phyloP scores from a whole-genome alignment of 2,329 filamentous ascomycete species.

The Dactylellina sp. region DNA sequence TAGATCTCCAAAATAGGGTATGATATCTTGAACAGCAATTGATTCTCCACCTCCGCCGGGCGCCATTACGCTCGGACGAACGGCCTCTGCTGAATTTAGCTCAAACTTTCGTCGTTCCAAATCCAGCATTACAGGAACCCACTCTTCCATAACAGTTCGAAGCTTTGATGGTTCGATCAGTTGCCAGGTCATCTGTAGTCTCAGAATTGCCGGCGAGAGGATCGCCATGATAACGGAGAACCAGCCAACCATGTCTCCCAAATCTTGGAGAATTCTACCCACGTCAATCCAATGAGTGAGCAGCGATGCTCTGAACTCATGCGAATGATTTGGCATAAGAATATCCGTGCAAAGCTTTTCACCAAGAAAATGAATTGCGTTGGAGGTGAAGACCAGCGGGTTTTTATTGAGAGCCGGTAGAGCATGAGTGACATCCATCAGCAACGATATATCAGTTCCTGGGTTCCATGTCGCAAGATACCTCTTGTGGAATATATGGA shows the following conservation, averaged over 20 bases:
- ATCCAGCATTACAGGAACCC: conserved; percentile 60
- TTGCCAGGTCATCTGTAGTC: conserved; percentile 61
- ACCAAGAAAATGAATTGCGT: conserved; percentile 60
- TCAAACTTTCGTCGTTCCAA: conserved; percentile 60
- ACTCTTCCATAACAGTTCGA: conserved; percentile 58
- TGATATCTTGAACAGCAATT: conserved; percentile 59
- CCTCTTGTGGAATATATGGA: conserved; percentile 61
- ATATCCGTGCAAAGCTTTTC: conserved; percentile 60
- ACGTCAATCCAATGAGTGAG: conserved; percentile 61
- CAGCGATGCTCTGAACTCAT: conserved; percentile 59
- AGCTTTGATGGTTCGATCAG: conserved; percentile 58
- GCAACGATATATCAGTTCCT: conserved; percentile 60
- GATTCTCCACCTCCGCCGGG: conserved; percentile 59
- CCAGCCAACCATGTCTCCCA: conserved; percentile 61
- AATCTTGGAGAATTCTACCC: conserved; percentile 58
- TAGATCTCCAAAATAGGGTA: conserved; percentile 61
- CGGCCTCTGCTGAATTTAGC: conserved; percentile 56
- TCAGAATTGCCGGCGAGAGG: conserved; percentile 60
- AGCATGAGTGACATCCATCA: conserved; percentile 60
- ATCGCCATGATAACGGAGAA: conserved; percentile 61
- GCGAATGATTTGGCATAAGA: conserved; percentile 59
- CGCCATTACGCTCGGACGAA: conserved; percentile 59
- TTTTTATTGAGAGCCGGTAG: conserved; percentile 59
- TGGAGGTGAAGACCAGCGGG: conserved; percentile 61
- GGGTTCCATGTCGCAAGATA: conserved; percentile 60